Evolutionary conservation across 164 flowering plant genomes (phyloP).

Genomic region (Piper betle): DNA sequence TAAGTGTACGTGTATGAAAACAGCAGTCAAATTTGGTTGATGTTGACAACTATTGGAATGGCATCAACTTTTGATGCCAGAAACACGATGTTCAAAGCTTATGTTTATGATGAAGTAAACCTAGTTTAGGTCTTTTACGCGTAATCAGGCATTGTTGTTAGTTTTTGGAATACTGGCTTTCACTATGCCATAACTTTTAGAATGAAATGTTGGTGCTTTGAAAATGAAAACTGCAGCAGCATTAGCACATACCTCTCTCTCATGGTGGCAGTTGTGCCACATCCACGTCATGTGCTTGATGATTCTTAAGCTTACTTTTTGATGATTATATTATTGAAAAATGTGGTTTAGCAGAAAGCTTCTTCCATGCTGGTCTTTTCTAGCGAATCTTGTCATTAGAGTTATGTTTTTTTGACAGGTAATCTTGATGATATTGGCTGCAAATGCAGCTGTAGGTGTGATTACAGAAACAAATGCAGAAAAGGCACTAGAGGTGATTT

Average conservation of each 20-base stretch:
- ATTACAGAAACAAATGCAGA: constrained; percentile 98
- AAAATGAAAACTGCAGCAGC: too few relatives aligned
- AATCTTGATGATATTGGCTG: constrained; percentile 88
- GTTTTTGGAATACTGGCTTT: too few relatives aligned
- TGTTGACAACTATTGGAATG: too few relatives aligned
- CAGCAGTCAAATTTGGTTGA: too few relatives aligned
- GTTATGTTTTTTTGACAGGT: constrained; percentile 35
- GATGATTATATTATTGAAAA: not conserved
- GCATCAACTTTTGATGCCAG: too few relatives aligned
- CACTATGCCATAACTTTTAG: too few relatives aligned
- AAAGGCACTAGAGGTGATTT: constrained; percentile 79
- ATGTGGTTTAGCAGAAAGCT: not conserved
- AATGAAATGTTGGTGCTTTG: too few relatives aligned
- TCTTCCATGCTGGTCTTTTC: not conserved
- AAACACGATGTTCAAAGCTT: too few relatives aligned
- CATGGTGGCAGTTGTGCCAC: not conserved
- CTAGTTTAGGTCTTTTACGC: too few relatives aligned
- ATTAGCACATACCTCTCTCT: not conserved
- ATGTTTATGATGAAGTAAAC: too few relatives aligned
- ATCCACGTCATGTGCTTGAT: not conserved
- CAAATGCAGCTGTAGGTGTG: constrained; percentile 97
- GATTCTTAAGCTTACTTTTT: not conserved
- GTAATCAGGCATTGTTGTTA: too few relatives aligned
- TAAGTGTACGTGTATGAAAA: too few relatives aligned
- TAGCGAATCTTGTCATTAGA: not conserved